Conservation (phyloP, 352 stramenopile genomes). For the Globisporangium parvum region DNA sequence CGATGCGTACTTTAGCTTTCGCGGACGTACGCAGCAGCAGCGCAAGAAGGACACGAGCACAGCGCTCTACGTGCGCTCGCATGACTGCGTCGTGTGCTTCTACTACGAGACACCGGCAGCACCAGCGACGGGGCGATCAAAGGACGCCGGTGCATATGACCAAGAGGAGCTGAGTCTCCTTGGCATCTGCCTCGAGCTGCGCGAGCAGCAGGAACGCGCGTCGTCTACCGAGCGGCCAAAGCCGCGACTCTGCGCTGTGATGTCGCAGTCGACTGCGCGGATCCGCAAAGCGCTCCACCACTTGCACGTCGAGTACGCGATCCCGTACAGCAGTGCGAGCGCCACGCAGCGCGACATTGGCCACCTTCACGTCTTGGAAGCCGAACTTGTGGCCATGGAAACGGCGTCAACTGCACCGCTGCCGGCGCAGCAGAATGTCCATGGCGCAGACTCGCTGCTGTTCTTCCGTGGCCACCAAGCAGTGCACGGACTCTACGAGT, state of each 20-base stretch:
- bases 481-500: slow-evolving; percentile 72
- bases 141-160: no score
- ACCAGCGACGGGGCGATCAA: neutral
- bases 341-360: slow-evolving; percentile 33
- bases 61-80: slow-evolving; percentile 56
- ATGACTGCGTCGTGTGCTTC: slow-evolving; percentile 61
- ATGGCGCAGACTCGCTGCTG: slow-evolving; percentile 58
- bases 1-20: slow-evolving; percentile 63
- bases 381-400: slow-evolving; percentile 29
- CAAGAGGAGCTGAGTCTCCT: slow-evolving; percentile 16
- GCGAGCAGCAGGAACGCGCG: neutral
- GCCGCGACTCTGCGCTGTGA: slow-evolving; percentile 36
- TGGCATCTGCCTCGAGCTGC: slow-evolving; percentile 27
- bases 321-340: slow-evolving; percentile 47
- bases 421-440: slow-evolving; percentile 28
- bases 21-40: slow-evolving; percentile 4
- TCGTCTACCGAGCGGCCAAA: neutral
- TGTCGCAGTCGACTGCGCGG: slow-evolving; percentile 61
- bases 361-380: slow-evolving; percentile 40
- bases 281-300: slow-evolving; percentile 59
- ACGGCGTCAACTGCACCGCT: neutral
- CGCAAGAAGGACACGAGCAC: neutral
- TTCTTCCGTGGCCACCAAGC: slow-evolving; percentile 54
- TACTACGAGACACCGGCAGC: slow-evolving; percentile 16
- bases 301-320: slow-evolving; percentile 48